These are phyloP conservation scores for Trichosporon sp. DNA, from an alignment of 1,284 basidiomycete genomes.

Conservation along the genomic window DNA sequence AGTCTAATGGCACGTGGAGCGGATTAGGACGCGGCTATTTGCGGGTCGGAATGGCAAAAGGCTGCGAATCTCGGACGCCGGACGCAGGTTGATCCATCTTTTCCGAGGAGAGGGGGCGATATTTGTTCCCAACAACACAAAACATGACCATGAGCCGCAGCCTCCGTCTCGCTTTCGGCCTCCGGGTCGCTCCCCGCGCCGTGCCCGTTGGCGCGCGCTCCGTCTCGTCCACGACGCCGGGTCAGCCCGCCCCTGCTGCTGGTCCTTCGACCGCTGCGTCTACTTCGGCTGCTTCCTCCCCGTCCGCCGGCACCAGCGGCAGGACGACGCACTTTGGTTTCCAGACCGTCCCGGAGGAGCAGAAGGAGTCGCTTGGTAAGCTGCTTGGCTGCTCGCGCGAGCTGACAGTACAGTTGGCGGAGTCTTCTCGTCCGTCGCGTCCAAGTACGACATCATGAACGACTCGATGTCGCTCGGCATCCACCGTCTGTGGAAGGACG, in stretches of 20 bases:
- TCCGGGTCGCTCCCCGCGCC: conserved; percentile 13
- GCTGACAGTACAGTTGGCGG: conserved; percentile 59
- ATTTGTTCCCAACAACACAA: neutral
- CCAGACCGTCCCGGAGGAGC: conserved; percentile 70
- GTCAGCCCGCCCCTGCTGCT: conserved; percentile 3
- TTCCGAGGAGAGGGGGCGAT: neutral
- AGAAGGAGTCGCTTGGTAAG: conserved; percentile 57
- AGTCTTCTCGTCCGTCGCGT: conserved; percentile 94
- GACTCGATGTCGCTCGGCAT: conserved; percentile 96
- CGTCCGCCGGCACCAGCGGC: neutral
- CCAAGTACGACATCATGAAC: conserved; percentile 97
- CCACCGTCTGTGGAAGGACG: conserved; percentile 96
- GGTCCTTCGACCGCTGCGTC: conserved; percentile 1
- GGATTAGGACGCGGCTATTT: neutral
- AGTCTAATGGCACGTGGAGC: neutral
- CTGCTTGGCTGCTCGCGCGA: neutral
- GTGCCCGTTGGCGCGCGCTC: conserved; percentile 8
- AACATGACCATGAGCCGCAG: conserved; percentile 21
- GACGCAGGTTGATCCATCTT: conserved; percentile 1
- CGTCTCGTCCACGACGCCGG: conserved; percentile 8
- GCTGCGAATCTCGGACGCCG: neutral
- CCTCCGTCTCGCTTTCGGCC: conserved; percentile 11
- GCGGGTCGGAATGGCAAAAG: neutral
- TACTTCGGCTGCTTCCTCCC: neutral
- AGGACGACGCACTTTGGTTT: conserved; percentile 86